Percentiles rank a stretch among this genome's conserved stretches.
Evolutionary conservation across 225 moss, liverwort and hornwort species (phyloP).

Genomic region (Physcomitrellopsis africana): DNA sequence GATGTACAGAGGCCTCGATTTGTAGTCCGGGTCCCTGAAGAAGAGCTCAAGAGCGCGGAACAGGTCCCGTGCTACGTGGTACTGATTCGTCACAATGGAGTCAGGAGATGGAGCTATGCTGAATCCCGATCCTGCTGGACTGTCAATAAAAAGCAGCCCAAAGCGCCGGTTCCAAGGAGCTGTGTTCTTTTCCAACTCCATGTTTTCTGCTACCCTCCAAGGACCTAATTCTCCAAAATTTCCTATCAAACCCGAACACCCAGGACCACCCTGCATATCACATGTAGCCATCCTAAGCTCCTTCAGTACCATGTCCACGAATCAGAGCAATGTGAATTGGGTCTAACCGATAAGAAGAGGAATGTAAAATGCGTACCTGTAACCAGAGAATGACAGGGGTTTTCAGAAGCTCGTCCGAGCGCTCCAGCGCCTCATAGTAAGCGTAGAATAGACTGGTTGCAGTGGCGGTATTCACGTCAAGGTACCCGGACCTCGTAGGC

Average conservation of each 20-base stretch:
- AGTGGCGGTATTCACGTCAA: conserved; percentile 39
- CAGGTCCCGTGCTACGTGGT: conserved; percentile 49
- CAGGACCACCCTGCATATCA: conserved; percentile 48
- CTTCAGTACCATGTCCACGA: not conserved
- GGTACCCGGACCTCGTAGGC: conserved; percentile 56
- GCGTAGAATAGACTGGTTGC: conserved; percentile 52
- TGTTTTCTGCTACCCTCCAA: conserved; percentile 43
- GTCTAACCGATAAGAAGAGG: not conserved
- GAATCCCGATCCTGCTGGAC: conserved; percentile 58
- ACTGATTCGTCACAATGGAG: conserved; percentile 35
- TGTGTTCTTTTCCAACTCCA: conserved; percentile 45
- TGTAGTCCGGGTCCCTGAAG: conserved; percentile 28
- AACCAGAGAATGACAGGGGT: conserved; percentile 59
- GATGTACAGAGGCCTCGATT: conserved; percentile 46
- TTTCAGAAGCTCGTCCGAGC: conserved; percentile 28
- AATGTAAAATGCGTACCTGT: conserved; percentile 27
- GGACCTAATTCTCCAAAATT: conserved; percentile 64
- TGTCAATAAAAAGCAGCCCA: conserved; percentile 61
- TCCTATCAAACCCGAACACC: conserved; percentile 51
- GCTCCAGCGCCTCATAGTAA: conserved; percentile 55
- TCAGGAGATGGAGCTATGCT: conserved; percentile 45
- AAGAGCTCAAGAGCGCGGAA: conserved; percentile 42
- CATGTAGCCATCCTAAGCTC: not conserved
- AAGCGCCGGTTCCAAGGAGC: conserved; percentile 49
- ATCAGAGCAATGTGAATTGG: not conserved